Conservation (phyloP, 176 grass and related monocot species). For the Bothriochloa decipiens region DNA sequence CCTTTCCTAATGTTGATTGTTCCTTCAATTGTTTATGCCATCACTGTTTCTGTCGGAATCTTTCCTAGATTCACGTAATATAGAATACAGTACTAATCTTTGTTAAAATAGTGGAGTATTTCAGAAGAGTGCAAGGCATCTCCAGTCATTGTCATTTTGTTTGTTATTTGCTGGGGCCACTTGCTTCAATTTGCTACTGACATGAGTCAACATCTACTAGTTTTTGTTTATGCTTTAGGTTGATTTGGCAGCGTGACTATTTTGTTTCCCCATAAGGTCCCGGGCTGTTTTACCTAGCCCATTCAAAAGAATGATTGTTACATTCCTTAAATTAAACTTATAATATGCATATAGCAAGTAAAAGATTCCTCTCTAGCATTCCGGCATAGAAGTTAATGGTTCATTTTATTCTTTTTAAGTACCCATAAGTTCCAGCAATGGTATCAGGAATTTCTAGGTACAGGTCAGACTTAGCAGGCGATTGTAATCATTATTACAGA, state of each 20-base stretch:
- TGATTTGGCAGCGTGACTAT: conserved; percentile 20
- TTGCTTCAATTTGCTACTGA: conserved; percentile 28
- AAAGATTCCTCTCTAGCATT: not conserved
- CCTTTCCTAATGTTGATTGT: conserved; percentile 15
- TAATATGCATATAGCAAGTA: not conserved
- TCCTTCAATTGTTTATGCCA: conserved; percentile 38
- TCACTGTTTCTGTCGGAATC: conserved; percentile 29
- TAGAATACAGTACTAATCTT: conserved; percentile 25
- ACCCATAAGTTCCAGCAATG: not conserved
- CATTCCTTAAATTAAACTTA: conserved; percentile 5
- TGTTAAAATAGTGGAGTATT: not conserved
- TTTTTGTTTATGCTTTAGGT: conserved; percentile 30
- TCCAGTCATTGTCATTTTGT: conserved; percentile 35
- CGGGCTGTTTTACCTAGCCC: conserved; percentile 11
- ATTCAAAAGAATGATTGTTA: not conserved
- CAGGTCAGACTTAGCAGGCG: not conserved
- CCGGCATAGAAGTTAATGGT: not conserved
- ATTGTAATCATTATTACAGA: not conserved
- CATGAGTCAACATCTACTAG: conserved; percentile 24
- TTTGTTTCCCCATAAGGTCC: not conserved
- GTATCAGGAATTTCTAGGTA: not conserved
- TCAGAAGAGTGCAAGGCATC: not conserved
- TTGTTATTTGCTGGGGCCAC: not conserved
- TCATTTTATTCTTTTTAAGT: not conserved
- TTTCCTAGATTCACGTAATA: conserved; percentile 33